Evolutionary conservation across 257 asterid species (phyloP).

Genomic region (Verbena officinalis): DNA sequence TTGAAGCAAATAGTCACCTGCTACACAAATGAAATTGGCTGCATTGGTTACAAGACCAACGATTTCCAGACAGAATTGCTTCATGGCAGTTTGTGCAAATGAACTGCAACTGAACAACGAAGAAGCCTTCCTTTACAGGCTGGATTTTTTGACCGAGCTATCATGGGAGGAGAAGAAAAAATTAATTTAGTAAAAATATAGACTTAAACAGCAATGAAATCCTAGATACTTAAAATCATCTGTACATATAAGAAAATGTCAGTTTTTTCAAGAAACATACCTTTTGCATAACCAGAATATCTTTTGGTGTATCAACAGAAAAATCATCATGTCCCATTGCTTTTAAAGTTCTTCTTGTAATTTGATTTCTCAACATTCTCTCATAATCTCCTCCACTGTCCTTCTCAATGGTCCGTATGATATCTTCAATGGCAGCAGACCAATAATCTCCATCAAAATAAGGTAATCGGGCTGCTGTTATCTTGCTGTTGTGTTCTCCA

Average conservation of each 20-base stretch:
- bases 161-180: slow-evolving; percentile 26
- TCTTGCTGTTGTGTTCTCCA: slow-evolving; percentile 49
- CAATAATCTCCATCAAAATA: slow-evolving; percentile 76
- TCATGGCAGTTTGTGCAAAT: slow-evolving; percentile 61
- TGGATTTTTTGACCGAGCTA: slow-evolving; percentile 59
- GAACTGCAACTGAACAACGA: slow-evolving; percentile 59
- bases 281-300: slow-evolving; percentile 68
- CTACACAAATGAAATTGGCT: slow-evolving; percentile 51
- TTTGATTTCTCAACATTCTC: slow-evolving; percentile 34
- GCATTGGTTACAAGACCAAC: slow-evolving; percentile 67
- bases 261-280: slow-evolving; percentile 35
- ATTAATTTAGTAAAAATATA: slow-evolving; percentile 13
- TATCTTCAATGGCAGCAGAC: slow-evolving; percentile 61
- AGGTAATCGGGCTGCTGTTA: slow-evolving; percentile 75
- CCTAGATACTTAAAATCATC: not conserved
- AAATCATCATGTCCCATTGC: slow-evolving; percentile 57
- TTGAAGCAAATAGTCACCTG: slow-evolving; percentile 46
- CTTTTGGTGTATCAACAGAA: slow-evolving; percentile 51
- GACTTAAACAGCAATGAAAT: not conserved
- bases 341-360: slow-evolving; percentile 53
- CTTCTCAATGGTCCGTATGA: slow-evolving; percentile 37
- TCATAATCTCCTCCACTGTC: slow-evolving; percentile 42
- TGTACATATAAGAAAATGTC: not conserved
- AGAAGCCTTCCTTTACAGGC: slow-evolving; percentile 58
- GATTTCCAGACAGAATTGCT: slow-evolving; percentile 51